Conservation (phyloP, 2,329 filamentous ascomycete genomes). For the Xylaria sp. region DNA sequence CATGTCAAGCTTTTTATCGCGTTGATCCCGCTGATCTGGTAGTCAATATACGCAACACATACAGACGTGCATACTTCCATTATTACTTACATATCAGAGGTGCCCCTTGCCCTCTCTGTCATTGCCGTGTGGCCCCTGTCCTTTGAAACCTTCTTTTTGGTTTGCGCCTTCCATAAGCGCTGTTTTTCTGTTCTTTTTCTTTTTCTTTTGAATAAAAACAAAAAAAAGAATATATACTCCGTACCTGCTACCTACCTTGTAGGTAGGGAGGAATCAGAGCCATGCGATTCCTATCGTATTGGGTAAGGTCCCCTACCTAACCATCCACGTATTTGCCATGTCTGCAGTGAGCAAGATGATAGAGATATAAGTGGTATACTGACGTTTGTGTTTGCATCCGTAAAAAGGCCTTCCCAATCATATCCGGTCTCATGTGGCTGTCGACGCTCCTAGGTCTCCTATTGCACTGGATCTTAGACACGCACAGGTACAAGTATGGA, state of each 20-base stretch:
- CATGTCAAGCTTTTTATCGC: too few species aligned
- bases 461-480: slow-evolving; percentile 66
- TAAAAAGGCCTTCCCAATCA: slow-evolving; percentile 64
- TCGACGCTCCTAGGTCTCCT: slow-evolving; percentile 71
- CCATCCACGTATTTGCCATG: background rate
- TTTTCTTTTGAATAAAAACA: slow-evolving; percentile 1
- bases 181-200: background rate
- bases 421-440: slow-evolving; percentile 68
- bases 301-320: slow-evolving; percentile 24
- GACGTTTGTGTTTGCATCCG: slow-evolving; percentile 3
- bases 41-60: too few species aligned
- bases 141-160: background rate
- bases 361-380: too few species aligned
- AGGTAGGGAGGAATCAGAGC: background rate
- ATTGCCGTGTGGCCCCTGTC: background rate
- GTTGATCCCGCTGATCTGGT: too few species aligned
- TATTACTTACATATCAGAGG: background rate
- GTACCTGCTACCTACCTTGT: too few species aligned
- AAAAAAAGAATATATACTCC: background rate
- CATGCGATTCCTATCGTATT: slow-evolving; percentile 33
- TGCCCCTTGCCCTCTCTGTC: background rate
- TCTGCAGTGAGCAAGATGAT: background rate
- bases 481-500: slow-evolving; percentile 56
- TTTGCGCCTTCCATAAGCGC: background rate
- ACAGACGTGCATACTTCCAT: too few species aligned